Base-by-base conservation (phyloP, 768 basidiomycete species). In the Mycena galericulata region DNA sequence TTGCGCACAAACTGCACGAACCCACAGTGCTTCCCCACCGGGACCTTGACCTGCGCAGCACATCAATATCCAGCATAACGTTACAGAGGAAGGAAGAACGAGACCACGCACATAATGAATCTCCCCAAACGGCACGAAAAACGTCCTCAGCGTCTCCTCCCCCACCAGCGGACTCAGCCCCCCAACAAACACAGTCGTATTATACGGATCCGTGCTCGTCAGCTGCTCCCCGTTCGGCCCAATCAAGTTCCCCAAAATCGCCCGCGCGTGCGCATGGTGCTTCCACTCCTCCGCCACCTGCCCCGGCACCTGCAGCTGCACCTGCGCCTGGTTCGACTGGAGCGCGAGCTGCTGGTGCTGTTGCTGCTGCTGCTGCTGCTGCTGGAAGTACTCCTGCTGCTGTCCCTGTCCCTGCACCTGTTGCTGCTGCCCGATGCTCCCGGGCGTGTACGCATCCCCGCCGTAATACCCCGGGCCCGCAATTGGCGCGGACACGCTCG, bases 1-100 rank as follows among this genome's bases (percentile, higher is more conserved):
- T 97, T 96, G 71, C 91, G 88, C 29, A 97, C 93, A 74, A 95
- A 98, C 80, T 98, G 96, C 49, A 98, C 96, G 75, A 98, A 98
- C 1, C 96, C 96, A 73, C 96, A 98, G 71, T 96, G 94, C 75
- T 97, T 97, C 56, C 95, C 95, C 47, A 94, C 92, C 14, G 96
- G 96, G n/a, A 98, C 96, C 79, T 97, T 97, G 76, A 97, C 96
- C 94, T 95, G 72, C 47, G 49, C 3, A 34, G 27, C 29, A 18
- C 8, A 29, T 17, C 5, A n/a, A 8, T 26, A 22, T 62, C 29
- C 43, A 30, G 10, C 32, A 4, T 73, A 45, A 76, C 20, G 75
- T 32, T 7, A n/a, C 15, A 38, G 51, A 18, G 53, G 49, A 47
- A 54, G 65, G 22, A 43, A 59, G 24, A n/a, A 66, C 38, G 32